Conservation (phyloP, 805 yeast species). For the Saccharomycopsis guyanensis region DNA sequence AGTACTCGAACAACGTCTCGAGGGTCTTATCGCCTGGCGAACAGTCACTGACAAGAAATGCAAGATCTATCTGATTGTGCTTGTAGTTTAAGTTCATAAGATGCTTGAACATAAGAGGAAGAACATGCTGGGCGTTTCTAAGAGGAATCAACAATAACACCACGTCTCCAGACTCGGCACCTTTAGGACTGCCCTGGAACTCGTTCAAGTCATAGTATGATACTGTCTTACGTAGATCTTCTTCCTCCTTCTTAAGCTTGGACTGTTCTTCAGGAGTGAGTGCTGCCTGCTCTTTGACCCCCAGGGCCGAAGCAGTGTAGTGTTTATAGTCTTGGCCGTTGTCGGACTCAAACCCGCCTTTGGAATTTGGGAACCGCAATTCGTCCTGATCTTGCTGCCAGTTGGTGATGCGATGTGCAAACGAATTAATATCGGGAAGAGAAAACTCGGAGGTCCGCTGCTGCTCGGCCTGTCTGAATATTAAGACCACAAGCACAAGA, state of each 20-base stretch:
- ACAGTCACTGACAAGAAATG: conserved; percentile 76
- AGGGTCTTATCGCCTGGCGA: conserved; percentile 58
- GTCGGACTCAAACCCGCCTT: conserved; percentile 12
- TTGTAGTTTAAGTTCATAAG: conserved; percentile 82
- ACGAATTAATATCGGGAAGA: neutral
- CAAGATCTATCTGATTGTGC: conserved; percentile 71
- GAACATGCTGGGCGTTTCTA: conserved; percentile 67
- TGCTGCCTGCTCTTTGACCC: conserved; percentile 5
- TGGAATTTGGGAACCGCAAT: conserved; percentile 16
- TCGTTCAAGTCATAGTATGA: conserved; percentile 56
- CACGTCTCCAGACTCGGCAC: conserved; percentile 47
- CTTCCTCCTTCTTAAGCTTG: conserved; percentile 29
- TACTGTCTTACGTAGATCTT: conserved; percentile 39
- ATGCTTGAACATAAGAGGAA: conserved; percentile 79
- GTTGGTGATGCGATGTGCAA: conserved; percentile 16
- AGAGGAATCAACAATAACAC: conserved; percentile 68
- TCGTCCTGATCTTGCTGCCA: conserved; percentile 21
- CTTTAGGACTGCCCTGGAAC: conserved; percentile 46
- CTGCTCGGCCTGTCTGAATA: conserved; percentile 3
- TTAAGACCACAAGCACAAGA: neutral
- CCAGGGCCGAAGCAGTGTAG: conserved; percentile 8
- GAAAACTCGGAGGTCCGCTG: conserved; percentile 1
- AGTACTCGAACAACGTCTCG: conserved; percentile 55
- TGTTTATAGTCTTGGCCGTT: conserved; percentile 11
- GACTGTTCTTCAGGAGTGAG: neutral